These are phyloP conservation scores for Physcomitrellopsis africana DNA, from an alignment of 225 moss, liverwort and hornwort genomes.

Conservation along the genomic window DNA sequence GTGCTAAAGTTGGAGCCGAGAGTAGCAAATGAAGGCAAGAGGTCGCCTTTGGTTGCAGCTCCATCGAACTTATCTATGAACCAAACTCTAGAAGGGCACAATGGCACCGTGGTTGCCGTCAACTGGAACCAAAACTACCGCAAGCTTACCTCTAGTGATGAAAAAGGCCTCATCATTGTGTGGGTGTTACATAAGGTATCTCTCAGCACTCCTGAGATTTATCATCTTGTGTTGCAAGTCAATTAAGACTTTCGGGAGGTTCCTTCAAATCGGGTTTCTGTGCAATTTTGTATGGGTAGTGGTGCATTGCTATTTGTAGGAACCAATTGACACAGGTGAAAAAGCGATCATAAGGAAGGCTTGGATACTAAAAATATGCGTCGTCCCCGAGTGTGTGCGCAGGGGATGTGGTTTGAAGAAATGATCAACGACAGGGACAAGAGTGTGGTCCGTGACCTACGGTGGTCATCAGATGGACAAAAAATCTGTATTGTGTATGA, in stretches of 20 bases:
- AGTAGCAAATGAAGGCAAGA: slow-evolving; percentile 49
- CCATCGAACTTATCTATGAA: slow-evolving; percentile 91
- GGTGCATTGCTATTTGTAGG: not conserved
- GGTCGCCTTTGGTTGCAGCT: slow-evolving; percentile 37
- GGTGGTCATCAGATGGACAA: slow-evolving; percentile 94
- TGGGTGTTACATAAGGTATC: slow-evolving; percentile 94
- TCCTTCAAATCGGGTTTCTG: not conserved
- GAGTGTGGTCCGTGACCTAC: slow-evolving; percentile 82
- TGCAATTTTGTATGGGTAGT: slow-evolving; percentile 2
- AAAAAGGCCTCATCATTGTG: slow-evolving; percentile 88
- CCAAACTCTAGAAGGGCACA: slow-evolving; percentile 96
- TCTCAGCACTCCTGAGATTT: not conserved
- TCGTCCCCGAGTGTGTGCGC: slow-evolving; percentile 15
- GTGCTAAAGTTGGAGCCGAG: slow-evolving; percentile 76
- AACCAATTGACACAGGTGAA: slow-evolving; percentile 5
- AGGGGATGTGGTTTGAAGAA: slow-evolving; percentile 99
- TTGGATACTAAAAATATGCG: not conserved
- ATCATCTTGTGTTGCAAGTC: not conserved
- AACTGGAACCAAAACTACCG: slow-evolving; percentile 97
- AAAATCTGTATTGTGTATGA: slow-evolving; percentile 94
- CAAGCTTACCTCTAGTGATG: slow-evolving; percentile 91
- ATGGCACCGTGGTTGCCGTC: slow-evolving; percentile 70
- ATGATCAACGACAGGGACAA: slow-evolving; percentile 94
- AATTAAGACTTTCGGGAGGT: slow-evolving; percentile 3
- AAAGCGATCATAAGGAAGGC: not conserved